Base-by-base conservation (phyloP, 192 early-diverging fungal genomes). In the Coemansia sp. region DNA sequence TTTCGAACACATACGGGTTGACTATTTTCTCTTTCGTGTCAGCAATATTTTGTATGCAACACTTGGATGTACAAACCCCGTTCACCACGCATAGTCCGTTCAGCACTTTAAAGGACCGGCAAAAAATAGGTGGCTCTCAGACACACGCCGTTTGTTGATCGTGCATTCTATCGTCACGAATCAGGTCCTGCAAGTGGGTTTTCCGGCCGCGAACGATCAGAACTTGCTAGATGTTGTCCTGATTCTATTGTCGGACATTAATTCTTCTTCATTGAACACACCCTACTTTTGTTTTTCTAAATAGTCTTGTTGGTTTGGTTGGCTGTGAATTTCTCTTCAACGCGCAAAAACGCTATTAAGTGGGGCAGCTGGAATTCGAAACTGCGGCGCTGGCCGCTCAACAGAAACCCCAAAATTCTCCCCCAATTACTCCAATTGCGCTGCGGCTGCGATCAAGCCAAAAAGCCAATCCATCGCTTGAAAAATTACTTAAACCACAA, bases 161-260 rank as follows among this genome's bases (percentile, higher is more conserved):
- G 78, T 66, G 67, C 28, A 59, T n/a, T 53, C 26, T 45, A 39
- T 76, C 79, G 52, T 72, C 79, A 67, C 73, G 79, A 75, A n/a
- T 61, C 67, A 57, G 66, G 74, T 52, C 70, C 66, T 58, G 63
- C 64, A 43, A 66, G 74, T 67, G 70, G 79, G 79, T 75, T 81
- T 81, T 40, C 70, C 55, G 7, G 31, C 55, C 51, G 49, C 31
- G 23, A 34, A 66, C 34, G 62, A 28, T 21, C 49, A 53, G 61
- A 70, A 64, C 70, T 61, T 64, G 48, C 66, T 48, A 66, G 70
- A 33, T 68, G 59, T 33, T 58, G 34, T 55, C 79, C 79, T 45
- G 49, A 39, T 52, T 75, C 79, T 46, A 64, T 58, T 57, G 74
- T 81, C 63, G 46, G 79, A 76, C 66, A 34, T 35, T 3, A 16